Base-by-base conservation (phyloP, 805 yeast genomes). In the Metschnikowia vanudenii region DNA sequence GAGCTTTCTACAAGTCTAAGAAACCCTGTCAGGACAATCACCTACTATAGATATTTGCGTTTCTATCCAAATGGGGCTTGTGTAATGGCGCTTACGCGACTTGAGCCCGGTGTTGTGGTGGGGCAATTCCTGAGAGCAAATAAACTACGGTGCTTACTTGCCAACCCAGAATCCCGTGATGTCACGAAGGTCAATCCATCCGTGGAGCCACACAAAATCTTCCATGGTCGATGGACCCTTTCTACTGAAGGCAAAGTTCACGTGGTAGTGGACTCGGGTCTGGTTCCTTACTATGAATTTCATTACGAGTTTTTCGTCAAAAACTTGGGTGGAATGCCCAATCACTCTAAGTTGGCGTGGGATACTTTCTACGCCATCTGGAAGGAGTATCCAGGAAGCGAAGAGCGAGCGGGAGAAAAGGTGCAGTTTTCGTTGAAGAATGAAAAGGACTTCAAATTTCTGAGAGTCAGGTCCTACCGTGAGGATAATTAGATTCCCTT, bases 11-110 rank as follows among this genome's bases (percentile, higher is more conserved):
- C 73, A 26, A 75, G 86, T 5, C 81, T 94, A 85, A 65, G 75
- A 37, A 80, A 81, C 50, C 97, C 97, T 1, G 79, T 87, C 17
- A 81, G 88, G 55, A 81, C 89, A 61, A 86, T 92, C 34, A 88
- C 97, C 0, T 92, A 92, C 60, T 92, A 88, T 61, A 71, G 99
- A 52, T 94, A 90, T 63, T 65, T 84, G 30, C 73, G 97, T 51
- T 90, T 92, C 59, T 86, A 76, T 61, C 83, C 84, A 0, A 85
- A 86, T 58, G 97, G 98, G 0, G 69, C 77, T 1, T 85, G 88
- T 49, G 67, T 87, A 36, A 80, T 85, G 59, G 74, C 87, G 24
- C 74, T 88, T 22, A 79, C 95, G 0, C 77, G 85, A 3, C 73
- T 80, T 45, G 92, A 87, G 56, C 98, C 98, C 0, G 61, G 64